Conservation (phyloP, 176 grass and related monocot species). For the Bothriochloa decipiens region DNA sequence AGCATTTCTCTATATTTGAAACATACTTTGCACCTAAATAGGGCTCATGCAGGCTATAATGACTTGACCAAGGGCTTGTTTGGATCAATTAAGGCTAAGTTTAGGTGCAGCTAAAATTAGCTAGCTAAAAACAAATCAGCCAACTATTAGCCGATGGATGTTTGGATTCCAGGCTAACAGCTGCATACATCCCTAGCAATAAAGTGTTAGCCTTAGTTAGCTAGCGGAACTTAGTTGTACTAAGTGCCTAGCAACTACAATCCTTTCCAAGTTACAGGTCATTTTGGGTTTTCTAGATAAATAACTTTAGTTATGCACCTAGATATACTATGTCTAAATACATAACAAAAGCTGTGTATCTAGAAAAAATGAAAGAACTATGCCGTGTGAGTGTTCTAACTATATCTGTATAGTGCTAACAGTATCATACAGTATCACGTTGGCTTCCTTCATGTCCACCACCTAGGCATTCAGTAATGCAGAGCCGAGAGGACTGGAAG, state of each 20-base stretch:
- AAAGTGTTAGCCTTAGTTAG: background rate
- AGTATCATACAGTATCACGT: background rate
- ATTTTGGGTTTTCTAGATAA: no score
- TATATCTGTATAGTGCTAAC: background rate
- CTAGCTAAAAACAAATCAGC: background rate
- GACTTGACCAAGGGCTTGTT: no score
- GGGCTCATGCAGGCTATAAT: background rate
- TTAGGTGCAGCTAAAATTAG: background rate
- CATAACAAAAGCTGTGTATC: no score
- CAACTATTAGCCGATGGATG: background rate
- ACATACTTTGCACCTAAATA: background rate
- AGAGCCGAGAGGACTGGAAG: background rate
- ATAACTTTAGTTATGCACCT: no score
- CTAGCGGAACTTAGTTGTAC: background rate
- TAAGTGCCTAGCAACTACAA: no score
- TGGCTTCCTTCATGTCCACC: background rate
- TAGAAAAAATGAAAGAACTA: no score
- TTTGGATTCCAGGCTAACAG: background rate
- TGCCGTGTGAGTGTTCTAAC: background rate
- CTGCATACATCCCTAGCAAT: background rate
- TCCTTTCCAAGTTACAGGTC: no score
- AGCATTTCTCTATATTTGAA: background rate
- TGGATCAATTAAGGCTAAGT: background rate
- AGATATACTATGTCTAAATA: background rate
- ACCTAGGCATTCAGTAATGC: background rate